Conservation (phyloP, 129 eudicot species). For the Apium graveolens region DNA sequence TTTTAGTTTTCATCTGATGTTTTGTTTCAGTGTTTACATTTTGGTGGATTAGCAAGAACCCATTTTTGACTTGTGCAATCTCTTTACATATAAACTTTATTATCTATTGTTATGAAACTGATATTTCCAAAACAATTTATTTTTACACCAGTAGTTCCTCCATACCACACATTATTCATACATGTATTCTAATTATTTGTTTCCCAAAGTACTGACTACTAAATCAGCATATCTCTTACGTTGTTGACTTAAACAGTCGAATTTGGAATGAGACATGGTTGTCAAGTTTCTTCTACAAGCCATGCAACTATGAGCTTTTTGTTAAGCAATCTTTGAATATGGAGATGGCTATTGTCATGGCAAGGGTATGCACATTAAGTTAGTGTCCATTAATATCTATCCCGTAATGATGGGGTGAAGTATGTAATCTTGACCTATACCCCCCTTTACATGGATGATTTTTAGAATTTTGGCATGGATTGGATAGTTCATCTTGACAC, state of each 20-base stretch:
- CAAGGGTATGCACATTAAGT: conserved; percentile 56
- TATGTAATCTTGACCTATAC: not conserved
- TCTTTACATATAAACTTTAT: not conserved
- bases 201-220: not conserved
- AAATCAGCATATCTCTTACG: conserved; percentile 3
- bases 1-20: not conserved
- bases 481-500: conserved; percentile 99
- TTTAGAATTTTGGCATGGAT: conserved; percentile 77
- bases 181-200: not conserved
- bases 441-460: conserved; percentile 18
- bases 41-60: not conserved
- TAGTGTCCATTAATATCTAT: not conserved
- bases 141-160: not conserved
- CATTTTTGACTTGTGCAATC: not conserved
- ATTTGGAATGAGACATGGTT: conserved; percentile 99
- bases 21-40: not conserved
- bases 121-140: not conserved
- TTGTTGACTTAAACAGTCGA: conserved; percentile 48
- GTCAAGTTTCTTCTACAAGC: conserved; percentile 92
- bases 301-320: conserved; percentile 92
- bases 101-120: not conserved
- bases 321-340: conserved; percentile 91
- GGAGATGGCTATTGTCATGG: conserved; percentile 99
- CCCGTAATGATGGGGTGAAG: not conserved
- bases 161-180: not conserved